phyloP scores from a whole-genome alignment of 75 land plant genomes.

The Sequoiadendron giganteum region DNA sequence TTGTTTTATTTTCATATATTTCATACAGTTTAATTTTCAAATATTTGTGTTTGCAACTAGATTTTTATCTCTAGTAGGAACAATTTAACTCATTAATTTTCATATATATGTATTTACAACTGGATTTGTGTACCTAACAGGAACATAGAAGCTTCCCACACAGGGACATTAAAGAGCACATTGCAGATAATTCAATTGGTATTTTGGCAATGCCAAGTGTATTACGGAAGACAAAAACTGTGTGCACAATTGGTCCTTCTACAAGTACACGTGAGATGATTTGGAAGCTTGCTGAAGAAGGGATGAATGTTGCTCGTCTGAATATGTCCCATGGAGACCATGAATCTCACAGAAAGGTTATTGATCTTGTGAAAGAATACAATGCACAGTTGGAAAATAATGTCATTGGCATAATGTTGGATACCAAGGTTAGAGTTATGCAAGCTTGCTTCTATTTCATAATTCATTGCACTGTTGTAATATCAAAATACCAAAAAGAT shows the following conservation, averaged over 20 bases:
- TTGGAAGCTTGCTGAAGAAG: conserved; percentile 89
- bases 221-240: conserved; percentile 93
- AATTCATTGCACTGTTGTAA: neutral
- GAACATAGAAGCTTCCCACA: conserved; percentile 24
- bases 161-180: conserved; percentile 19
- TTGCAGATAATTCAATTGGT: conserved; percentile 34
- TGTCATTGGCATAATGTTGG: conserved; percentile 92
- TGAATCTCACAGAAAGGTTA: conserved; percentile 90
- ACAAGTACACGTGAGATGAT: conserved; percentile 91
- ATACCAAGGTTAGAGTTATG: conserved; percentile 67
- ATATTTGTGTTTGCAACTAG: neutral
- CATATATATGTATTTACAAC: neutral
- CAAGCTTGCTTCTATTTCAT: neutral
- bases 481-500: neutral
- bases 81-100: neutral
- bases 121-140: conserved; percentile 12
- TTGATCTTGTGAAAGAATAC: conserved; percentile 92
- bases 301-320: conserved; percentile 95
- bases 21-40: neutral
- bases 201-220: conserved; percentile 70
- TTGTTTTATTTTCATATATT: neutral
- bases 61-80: neutral
- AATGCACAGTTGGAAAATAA: conserved; percentile 77
- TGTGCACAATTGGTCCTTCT: conserved; percentile 97
- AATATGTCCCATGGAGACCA: conserved; percentile 99